Conservation (phyloP, 169 alveolate genomes). For the Condylostoma magnum region DNA sequence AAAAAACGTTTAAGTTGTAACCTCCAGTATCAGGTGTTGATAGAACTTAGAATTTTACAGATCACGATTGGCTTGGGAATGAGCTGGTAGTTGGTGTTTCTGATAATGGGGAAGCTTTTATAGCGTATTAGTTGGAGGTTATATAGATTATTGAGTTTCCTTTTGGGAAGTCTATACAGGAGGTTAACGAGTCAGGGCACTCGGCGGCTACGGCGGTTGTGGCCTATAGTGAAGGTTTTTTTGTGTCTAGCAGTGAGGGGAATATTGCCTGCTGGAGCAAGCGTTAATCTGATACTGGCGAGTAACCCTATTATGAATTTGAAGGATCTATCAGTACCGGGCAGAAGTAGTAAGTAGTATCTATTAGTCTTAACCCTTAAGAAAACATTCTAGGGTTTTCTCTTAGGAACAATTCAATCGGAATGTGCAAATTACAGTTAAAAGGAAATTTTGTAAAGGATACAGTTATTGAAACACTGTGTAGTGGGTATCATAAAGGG, state of each 20-base stretch:
- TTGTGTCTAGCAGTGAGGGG: slow-evolving; percentile 16
- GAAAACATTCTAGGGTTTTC: slow-evolving; percentile 20
- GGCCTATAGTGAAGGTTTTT: neutral
- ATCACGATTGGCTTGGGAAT: slow-evolving; percentile 34
- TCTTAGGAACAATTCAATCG: slow-evolving; percentile 17
- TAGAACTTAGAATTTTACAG: slow-evolving; percentile 8
- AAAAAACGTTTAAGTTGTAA: slow-evolving; percentile 11
- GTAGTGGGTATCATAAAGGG: slow-evolving; percentile 41
- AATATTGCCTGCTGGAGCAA: neutral
- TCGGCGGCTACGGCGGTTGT: neutral
- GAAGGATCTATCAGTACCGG: slow-evolving; percentile 17
- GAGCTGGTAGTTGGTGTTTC: neutral
- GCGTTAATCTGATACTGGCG: no score
- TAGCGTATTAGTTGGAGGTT: slow-evolving; percentile 14
- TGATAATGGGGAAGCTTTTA: slow-evolving; percentile 21
- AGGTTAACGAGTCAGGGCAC: neutral
- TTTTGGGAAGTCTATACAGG: neutral
- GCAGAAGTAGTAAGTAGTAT: neutral
- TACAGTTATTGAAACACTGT: slow-evolving; percentile 5
- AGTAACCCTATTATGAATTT: slow-evolving; percentile 19
- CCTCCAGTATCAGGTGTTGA: slow-evolving; percentile 16
- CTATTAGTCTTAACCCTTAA: slow-evolving; percentile 6
- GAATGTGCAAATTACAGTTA: neutral
- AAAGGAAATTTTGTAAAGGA: neutral
- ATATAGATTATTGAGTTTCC: neutral